phyloP scores from a whole-genome alignment of 805 yeast species.

The Vanderwaltozyma tropicalis region DNA sequence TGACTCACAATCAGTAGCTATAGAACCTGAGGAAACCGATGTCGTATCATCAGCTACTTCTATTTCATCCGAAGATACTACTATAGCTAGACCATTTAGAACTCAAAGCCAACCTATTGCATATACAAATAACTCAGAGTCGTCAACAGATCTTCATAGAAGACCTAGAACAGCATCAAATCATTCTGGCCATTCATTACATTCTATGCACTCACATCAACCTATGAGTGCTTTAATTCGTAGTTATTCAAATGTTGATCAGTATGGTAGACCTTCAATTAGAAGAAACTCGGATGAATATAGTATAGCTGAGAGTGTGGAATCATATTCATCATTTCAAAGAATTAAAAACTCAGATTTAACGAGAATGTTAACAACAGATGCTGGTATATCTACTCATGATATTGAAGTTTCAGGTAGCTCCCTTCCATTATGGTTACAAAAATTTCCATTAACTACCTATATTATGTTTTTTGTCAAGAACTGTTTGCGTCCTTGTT shows the following conservation, averaged over 20 bases:
- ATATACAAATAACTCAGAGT: constrained; percentile 7
- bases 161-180: constrained; percentile 9
- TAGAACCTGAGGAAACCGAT: background rate
- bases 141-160: constrained; percentile 1
- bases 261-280: constrained; percentile 17
- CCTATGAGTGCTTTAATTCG: constrained; percentile 39
- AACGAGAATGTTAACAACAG: constrained; percentile 27
- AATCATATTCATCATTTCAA: constrained; percentile 4
- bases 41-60: constrained; percentile 1
- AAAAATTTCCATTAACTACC: constrained; percentile 22
- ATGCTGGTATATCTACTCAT: constrained; percentile 24
- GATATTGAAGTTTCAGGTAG: constrained; percentile 26
- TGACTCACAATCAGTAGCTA: background rate
- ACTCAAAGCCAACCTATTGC: constrained; percentile 18
- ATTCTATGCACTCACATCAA: no score
- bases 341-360: constrained; percentile 17
- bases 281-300: constrained; percentile 14
- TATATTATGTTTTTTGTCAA: constrained; percentile 30
- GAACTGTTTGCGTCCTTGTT: constrained; percentile 63
- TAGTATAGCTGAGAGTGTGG: constrained; percentile 1
- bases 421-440: constrained; percentile 19
- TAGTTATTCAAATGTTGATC: constrained; percentile 34
- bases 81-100: background rate
- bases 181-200: constrained; percentile 1
- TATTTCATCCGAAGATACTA: background rate